phyloP scores from a whole-genome alignment of 345 rosid genomes.

The Populus deltoides region DNA sequence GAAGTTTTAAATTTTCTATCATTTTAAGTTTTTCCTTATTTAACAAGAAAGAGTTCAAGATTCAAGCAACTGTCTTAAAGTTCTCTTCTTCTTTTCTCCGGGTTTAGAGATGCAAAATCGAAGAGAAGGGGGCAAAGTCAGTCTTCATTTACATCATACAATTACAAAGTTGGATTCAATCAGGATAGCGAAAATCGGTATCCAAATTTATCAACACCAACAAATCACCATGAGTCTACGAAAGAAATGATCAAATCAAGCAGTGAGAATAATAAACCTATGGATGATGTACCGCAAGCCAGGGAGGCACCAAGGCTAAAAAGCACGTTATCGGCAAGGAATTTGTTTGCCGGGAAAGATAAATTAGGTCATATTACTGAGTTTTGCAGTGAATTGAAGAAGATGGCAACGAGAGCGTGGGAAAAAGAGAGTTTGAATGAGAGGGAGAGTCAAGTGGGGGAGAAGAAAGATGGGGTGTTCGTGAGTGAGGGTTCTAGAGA shows the following conservation, averaged over 20 bases:
- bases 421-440: conserved; percentile 43
- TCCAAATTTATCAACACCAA: conserved; percentile 56
- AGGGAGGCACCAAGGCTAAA: conserved; percentile 52
- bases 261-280: conserved; percentile 49
- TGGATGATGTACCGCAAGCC: conserved; percentile 23
- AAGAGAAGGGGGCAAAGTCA: conserved; percentile 57
- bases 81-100: background rate
- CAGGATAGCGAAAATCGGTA: conserved; percentile 66
- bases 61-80: background rate
- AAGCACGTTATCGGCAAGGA: conserved; percentile 73
- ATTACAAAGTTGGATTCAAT: conserved; percentile 11
- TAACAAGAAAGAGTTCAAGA: background rate
- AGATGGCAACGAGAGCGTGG: conserved; percentile 60
- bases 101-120: conserved; percentile 42
- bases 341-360: conserved; percentile 76
- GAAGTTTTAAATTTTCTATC: background rate
- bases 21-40: background rate
- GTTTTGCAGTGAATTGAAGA: conserved; percentile 79
- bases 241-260: conserved; percentile 54
- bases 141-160: conserved; percentile 32
- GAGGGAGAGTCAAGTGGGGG: conserved; percentile 33
- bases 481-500: conserved; percentile 32
- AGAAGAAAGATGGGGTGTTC: conserved; percentile 9
- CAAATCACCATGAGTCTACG: conserved; percentile 42
- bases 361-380: conserved; percentile 72